Percentiles rank a stretch among this genome's conserved stretches.
Evolutionary conservation across 2,329 filamentous ascomycete genomes (phyloP).

Genomic region (Incumbomyces delicatus): DNA sequence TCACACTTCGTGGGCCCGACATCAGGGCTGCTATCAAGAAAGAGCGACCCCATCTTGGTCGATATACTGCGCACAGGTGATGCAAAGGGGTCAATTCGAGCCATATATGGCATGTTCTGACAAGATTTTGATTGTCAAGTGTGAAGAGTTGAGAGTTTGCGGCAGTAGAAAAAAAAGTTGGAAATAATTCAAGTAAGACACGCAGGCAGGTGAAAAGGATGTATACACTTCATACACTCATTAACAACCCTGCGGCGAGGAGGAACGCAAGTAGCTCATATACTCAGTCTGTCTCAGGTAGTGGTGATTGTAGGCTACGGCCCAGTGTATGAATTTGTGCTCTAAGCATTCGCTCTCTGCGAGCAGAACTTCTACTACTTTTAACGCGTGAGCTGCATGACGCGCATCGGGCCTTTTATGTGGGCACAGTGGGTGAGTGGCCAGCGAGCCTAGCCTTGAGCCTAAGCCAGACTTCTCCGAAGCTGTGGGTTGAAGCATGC

Average conservation of each 20-base stretch:
- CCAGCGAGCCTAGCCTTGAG: too few relatives aligned
- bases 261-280: too few relatives aligned
- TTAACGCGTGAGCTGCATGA: not conserved
- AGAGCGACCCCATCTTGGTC: conserved; percentile 18
- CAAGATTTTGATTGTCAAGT: not conserved
- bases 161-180: not conserved
- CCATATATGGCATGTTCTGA: conserved; percentile 21
- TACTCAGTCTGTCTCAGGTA: too few relatives aligned
- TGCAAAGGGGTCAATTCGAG: conserved; percentile 19
- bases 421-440: not conserved
- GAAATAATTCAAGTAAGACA: not conserved
- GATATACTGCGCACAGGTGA: conserved; percentile 6
- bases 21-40: conserved; percentile 21
- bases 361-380: not conserved
- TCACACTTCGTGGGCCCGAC: conserved; percentile 16
- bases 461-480: too few relatives aligned
- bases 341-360: too few relatives aligned
- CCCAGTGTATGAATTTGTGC: too few relatives aligned
- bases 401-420: not conserved
- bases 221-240: too few relatives aligned
- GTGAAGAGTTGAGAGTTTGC: not conserved
- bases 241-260: too few relatives aligned
- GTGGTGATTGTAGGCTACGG: too few relatives aligned
- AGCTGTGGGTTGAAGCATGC: too few relatives aligned
- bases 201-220: too few relatives aligned